Evolutionary conservation across 352 stramenopile species (phyloP).

Genomic region (Phytopythium sindhum): DNA sequence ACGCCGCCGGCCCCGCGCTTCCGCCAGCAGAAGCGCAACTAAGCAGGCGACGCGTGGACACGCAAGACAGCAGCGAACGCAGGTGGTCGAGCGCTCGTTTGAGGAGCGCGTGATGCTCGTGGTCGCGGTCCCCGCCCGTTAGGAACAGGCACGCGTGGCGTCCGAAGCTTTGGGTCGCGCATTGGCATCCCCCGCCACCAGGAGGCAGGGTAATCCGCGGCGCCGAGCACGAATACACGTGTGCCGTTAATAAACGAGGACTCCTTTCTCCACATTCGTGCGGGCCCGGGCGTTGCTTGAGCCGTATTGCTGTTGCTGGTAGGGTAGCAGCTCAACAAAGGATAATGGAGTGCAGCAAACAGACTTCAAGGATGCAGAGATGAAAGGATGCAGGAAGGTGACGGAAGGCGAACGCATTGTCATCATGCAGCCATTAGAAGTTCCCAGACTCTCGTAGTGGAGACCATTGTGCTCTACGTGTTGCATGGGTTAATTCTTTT

Average conservation of each 20-base stretch:
- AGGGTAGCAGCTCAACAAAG: no score
- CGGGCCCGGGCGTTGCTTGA: not conserved
- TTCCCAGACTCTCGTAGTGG: no score
- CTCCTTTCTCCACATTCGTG: slow-evolving; percentile 36
- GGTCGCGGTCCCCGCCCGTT: slow-evolving; percentile 1
- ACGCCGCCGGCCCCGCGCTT: slow-evolving; percentile 89
- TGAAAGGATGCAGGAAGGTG: no score
- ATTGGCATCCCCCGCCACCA: not conserved
- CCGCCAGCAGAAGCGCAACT: slow-evolving; percentile 60
- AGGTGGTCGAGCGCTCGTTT: not conserved
- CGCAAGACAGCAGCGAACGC: slow-evolving; percentile 7
- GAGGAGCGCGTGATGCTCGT: not conserved
- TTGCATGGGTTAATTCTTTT: no score
- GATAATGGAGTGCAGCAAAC: no score
- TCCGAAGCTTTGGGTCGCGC: not conserved
- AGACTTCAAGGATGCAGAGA: no score
- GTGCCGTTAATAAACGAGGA: slow-evolving; percentile 37
- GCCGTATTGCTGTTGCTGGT: not conserved
- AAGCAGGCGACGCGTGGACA: slow-evolving; percentile 15
- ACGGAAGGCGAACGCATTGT: no score
- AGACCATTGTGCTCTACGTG: no score
- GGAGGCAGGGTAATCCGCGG: not conserved
- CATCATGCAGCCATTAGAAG: no score
- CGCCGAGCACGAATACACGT: slow-evolving; percentile 9
- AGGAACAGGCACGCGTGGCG: not conserved